Evolutionary conservation across 2,329 filamentous ascomycete genomes (phyloP), one percentile per base, ranked within the genome.

Genomic region (Pyrenophora tritici-repentis): DNA sequence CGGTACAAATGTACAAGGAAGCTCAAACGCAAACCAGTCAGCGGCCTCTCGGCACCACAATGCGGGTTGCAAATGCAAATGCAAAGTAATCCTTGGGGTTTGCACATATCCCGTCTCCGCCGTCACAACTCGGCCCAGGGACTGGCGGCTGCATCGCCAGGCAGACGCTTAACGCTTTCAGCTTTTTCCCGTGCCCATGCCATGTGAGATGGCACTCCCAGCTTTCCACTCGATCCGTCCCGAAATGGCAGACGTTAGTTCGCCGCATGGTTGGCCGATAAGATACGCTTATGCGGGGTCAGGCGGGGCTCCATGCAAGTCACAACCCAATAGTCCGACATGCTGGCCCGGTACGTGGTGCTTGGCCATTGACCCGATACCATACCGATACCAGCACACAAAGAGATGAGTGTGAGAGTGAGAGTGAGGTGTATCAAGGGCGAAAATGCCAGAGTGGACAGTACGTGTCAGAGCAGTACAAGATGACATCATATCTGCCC

Each of bases 91-190:
- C 26, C 26, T 9, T 29, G 26, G 9, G 26, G 48, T 51, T 56
- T 59, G 56, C 54, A 41, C 47, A 47, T 46, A 38, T 47, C 50
- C 53, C 44, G 42, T 20, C 38, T 24, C 16, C 34, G 22, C 22
- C 22, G 3, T 52, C 49, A 29, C 32, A 26, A 47, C 41, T 55
- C 38, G 39, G 50, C 39, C 44, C 53, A 50, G 42, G 46, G 50
- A 51, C 51, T 45, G 59, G 63, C 66, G 65, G 60, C 60, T 63
- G 65, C 62, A 58, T 68, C 63, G 65, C 63, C 20, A 66, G 56
- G 3, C 62, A 63, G 64, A 62, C 58, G 31, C 43, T 29, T 29
- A 9, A 29, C 26, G 9, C 26, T 29, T 9, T 29, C 26, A 12
- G 10, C 26, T 9, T 29, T 54, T 52, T 49, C 50, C 6, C 38